phyloP scores from a whole-genome alignment of 163 green algal species.

The Prototheca stagnorum region DNA sequence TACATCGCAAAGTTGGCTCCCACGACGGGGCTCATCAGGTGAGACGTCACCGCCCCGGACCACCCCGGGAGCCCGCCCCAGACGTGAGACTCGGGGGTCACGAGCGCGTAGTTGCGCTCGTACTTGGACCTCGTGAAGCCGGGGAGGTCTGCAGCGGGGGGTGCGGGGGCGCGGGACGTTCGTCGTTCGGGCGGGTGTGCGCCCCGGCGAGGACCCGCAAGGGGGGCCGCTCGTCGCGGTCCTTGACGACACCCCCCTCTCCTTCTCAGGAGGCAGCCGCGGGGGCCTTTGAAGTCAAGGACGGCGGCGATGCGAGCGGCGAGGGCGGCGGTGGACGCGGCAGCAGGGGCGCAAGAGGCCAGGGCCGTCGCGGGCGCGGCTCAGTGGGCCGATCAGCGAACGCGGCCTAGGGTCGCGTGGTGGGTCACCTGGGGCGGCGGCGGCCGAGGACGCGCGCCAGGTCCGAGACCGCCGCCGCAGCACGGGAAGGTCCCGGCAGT shows the following conservation, averaged over 20 bases:
- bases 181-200: not conserved
- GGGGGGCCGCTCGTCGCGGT: too few relatives aligned
- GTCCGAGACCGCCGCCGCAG: too few relatives aligned
- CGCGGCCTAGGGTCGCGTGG: too few relatives aligned
- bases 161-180: not conserved
- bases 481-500: too few relatives aligned
- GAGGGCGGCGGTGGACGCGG: too few relatives aligned
- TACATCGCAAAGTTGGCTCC: constrained; percentile 81
- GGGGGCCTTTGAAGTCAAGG: not conserved
- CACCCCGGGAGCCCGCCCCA: constrained; percentile 35
- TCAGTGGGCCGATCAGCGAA: too few relatives aligned
- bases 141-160: constrained; percentile 49
- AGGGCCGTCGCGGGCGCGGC: too few relatives aligned
- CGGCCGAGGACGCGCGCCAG: too few relatives aligned
- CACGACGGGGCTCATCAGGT: constrained; percentile 62
- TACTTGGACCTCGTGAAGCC: constrained; percentile 76
- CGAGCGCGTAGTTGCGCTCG: constrained; percentile 62
- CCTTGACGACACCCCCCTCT: too few relatives aligned
- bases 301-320: not conserved
- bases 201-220: too few relatives aligned
- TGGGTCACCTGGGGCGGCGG: too few relatives aligned
- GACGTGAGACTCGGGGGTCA: constrained; percentile 72
- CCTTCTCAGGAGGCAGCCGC: not conserved
- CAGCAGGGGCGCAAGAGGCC: too few relatives aligned
- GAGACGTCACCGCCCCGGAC: constrained; percentile 33